phyloP scores from a whole-genome alignment of 148 eudicot genomes.

The Mesembryanthemum crystallinum region DNA sequence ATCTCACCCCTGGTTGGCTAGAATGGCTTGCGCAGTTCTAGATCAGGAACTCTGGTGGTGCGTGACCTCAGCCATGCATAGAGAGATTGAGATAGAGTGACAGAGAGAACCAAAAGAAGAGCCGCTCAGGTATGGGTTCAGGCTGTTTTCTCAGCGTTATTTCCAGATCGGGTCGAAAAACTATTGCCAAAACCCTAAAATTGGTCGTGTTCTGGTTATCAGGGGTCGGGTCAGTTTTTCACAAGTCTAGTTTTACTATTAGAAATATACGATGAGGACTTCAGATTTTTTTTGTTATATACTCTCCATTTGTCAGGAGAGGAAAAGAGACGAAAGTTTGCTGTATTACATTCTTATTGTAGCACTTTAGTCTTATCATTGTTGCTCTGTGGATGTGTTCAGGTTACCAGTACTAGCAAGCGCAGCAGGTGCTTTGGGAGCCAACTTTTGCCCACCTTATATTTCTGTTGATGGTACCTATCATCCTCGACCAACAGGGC shows the following conservation, averaged over 20 bases:
- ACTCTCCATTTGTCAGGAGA: not conserved
- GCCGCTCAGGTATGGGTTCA: too few species aligned
- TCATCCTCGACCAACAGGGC: constrained; percentile 65
- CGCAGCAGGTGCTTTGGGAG: constrained; percentile 85
- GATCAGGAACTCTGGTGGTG: too few species aligned
- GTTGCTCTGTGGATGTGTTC: constrained; percentile 19
- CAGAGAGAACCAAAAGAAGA: too few species aligned
- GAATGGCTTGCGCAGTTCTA: too few species aligned
- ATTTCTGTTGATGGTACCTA: constrained; percentile 67
- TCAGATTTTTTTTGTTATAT: not conserved
- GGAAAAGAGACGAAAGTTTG: not conserved
- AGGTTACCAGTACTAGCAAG: constrained; percentile 91
- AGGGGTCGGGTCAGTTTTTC: not conserved
- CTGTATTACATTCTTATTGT: not conserved
- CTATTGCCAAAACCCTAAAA: too few species aligned
- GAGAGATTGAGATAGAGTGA: too few species aligned
- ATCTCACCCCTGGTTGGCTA: too few species aligned
- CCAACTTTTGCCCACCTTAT: constrained; percentile 75
- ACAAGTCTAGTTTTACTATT: not conserved
- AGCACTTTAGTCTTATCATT: not conserved
- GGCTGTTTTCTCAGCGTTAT: too few species aligned
- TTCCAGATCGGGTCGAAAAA: too few species aligned
- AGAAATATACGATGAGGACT: not conserved
- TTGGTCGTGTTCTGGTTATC: too few species aligned
- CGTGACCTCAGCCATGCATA: too few species aligned